Conservation (phyloP, 176 grass and related monocot species). For the Guadua angustifolia region DNA sequence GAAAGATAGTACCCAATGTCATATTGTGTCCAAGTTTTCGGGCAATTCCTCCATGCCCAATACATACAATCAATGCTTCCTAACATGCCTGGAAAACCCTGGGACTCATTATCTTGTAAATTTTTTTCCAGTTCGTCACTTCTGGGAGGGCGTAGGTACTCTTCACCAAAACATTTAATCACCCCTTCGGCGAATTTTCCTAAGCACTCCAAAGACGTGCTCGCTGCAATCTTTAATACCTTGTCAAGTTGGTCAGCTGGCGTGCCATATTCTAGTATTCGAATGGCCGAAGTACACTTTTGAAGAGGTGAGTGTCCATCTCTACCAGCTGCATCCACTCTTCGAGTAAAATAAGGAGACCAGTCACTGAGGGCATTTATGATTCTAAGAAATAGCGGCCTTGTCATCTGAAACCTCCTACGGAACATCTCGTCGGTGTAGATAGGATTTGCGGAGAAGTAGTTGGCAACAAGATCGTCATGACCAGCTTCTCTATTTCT, state of each 20-base stretch:
- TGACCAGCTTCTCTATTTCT: too few species aligned
- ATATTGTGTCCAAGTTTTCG: neutral
- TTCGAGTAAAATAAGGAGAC: too few species aligned
- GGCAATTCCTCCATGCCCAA: neutral
- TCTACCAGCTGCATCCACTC: too few species aligned
- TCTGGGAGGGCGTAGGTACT: neutral
- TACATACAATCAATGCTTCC: neutral
- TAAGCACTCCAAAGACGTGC: neutral
- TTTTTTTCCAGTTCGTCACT: neutral
- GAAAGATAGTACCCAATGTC: too few species aligned
- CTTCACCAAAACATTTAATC: neutral
- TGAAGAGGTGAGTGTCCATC: too few species aligned
- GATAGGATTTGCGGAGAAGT: too few species aligned
- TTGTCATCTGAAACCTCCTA: too few species aligned
- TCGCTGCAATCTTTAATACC: neutral
- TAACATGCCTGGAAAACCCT: neutral
- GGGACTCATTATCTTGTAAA: neutral
- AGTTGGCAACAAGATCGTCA: too few species aligned
- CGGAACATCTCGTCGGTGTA: too few species aligned
- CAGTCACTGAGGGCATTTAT: rapidly evolving
- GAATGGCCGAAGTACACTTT: neutral
- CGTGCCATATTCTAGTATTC: neutral
- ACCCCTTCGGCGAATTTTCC: neutral
- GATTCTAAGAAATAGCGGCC: too few species aligned
- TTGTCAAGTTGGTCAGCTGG: neutral